Conservation (phyloP, 1,284 basidiomycete genomes). For the Wolfiporia cocos region DNA sequence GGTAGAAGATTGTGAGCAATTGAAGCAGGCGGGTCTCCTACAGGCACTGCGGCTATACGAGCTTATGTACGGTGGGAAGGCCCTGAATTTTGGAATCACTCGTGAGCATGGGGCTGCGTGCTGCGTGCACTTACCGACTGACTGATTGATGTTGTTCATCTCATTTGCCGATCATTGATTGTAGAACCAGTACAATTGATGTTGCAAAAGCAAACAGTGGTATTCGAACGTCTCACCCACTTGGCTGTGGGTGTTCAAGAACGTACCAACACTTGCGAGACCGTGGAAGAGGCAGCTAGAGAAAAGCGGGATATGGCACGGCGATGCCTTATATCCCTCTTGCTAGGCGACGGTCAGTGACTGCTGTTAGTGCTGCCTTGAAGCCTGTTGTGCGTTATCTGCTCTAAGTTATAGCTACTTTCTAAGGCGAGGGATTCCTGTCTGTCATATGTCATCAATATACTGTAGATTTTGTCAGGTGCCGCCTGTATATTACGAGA, state of each 20-base stretch:
- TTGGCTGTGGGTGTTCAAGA: conserved; percentile 21
- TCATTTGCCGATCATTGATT: background rate
- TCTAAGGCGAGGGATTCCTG: no score
- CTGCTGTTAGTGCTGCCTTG: no score
- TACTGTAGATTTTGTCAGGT: no score
- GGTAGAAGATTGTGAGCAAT: conserved; percentile 11
- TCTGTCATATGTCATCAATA: no score
- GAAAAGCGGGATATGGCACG: conserved; percentile 16
- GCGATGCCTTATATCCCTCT: conserved; percentile 16
- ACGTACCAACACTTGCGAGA: conserved; percentile 16
- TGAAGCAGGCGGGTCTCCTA: conserved; percentile 16
- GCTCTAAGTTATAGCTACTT: no score
- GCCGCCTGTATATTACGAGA: no score
- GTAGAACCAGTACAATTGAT: conserved; percentile 19
- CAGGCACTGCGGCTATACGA: conserved; percentile 19
- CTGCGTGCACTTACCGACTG: background rate
- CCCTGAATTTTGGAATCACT: conserved; percentile 19
- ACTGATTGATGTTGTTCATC: background rate
- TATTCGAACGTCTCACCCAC: conserved; percentile 18
- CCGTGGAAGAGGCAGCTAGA: conserved; percentile 15
- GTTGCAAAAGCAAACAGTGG: conserved; percentile 19
- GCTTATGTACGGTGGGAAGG: conserved; percentile 21
- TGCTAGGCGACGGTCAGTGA: no score
- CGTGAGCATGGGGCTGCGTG: conserved; percentile 11
- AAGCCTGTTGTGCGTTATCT: no score